Conservation (phyloP, 306 rosid genomes). For the Macrotyloma uniflorum region DNA sequence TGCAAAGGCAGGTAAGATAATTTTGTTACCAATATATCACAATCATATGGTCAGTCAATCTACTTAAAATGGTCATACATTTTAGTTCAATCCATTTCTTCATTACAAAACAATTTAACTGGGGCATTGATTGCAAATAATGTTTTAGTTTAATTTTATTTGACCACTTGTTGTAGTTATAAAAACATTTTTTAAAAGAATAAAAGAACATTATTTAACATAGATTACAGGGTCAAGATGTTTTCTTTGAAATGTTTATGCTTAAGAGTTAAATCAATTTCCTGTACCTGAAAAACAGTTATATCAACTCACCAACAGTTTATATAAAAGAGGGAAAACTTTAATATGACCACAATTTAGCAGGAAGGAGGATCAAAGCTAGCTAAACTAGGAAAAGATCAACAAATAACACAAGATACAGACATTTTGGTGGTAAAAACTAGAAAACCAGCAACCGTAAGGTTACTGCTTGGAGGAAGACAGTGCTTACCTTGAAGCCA, state of each 20-base stretch:
- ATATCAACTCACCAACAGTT: not conserved
- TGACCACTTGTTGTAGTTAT: not conserved
- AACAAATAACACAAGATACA: constrained; percentile 21
- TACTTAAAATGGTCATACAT: not conserved
- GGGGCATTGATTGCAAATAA: not conserved
- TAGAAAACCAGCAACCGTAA: not conserved
- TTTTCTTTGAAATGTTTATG: not conserved
- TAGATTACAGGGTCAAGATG: not conserved
- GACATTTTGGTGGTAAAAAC: not conserved
- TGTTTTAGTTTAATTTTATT: not conserved
- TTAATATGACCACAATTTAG: not conserved
- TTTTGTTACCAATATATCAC: not conserved
- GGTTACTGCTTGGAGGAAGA: not conserved
- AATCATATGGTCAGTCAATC: not conserved
- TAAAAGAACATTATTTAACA: not conserved
- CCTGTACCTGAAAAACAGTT: not conserved
- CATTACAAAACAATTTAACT: not conserved
- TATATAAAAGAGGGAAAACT: constrained; percentile 7
- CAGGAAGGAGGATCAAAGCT: not conserved
- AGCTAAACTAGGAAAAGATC: constrained; percentile 2
- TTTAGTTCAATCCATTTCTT: constrained; percentile 16
- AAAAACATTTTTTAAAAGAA: not conserved
- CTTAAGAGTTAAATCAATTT: not conserved
- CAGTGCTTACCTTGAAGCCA: constrained; percentile 77
- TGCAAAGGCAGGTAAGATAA: not conserved